phyloP scores from a whole-genome alignment of 805 yeast genomes.

The Tetrapisispora iriomotensis region DNA sequence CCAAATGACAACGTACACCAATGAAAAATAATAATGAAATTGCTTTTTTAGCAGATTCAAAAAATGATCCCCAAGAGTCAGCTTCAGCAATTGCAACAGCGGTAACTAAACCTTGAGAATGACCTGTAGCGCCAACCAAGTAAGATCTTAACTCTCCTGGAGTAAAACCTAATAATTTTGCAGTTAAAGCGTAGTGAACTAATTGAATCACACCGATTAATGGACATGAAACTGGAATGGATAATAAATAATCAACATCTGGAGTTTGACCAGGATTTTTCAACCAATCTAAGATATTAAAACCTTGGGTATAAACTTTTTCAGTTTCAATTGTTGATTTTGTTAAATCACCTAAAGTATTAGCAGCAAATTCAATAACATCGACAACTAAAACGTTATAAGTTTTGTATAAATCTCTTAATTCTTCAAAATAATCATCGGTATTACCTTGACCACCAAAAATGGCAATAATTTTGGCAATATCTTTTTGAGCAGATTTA shows the following conservation, averaged over 20 bases:
- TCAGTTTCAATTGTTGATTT: constrained; percentile 61
- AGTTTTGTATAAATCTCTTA: constrained; percentile 69
- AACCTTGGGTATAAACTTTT: constrained; percentile 88
- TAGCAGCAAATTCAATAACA: constrained; percentile 60
- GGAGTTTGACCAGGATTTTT: constrained; percentile 80
- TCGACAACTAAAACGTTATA: constrained; percentile 69
- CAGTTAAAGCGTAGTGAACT: constrained; percentile 83
- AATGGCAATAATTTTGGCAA: constrained; percentile 59
- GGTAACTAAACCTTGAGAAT: constrained; percentile 85
- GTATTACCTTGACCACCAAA: constrained; percentile 99
- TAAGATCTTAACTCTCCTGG: constrained; percentile 78
- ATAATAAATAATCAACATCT: constrained; percentile 73
- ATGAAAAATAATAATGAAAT: constrained; percentile 81
- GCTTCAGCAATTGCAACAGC: constrained; percentile 83
- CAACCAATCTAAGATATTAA: constrained; percentile 83
- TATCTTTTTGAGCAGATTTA: constrained; percentile 44
- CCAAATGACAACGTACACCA: constrained; percentile 83
- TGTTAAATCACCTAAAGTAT: constrained; percentile 56
- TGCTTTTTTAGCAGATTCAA: constrained; percentile 61
- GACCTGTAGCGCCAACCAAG: constrained; percentile 75
- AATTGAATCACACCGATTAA: constrained; percentile 91
- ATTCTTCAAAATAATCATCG: constrained; percentile 94
- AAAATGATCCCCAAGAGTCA: constrained; percentile 78
- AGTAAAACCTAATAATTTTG: constrained; percentile 70
- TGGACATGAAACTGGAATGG: constrained; percentile 95